These are phyloP conservation scores for Bauhinia variegata DNA, from an alignment of 306 rosid genomes.

Conservation along the genomic window DNA sequence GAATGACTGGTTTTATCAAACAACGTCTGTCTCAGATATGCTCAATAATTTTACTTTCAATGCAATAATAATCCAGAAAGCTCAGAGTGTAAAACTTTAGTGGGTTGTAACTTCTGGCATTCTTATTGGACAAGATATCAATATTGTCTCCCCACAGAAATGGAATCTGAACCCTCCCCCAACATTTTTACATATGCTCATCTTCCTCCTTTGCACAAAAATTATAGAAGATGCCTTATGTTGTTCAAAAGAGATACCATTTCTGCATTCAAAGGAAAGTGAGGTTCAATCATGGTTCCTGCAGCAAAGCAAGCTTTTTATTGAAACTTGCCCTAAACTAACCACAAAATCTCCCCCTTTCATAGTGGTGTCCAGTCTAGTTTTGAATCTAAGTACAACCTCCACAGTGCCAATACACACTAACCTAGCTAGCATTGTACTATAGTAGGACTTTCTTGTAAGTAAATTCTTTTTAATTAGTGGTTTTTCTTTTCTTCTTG, in stretches of 20 bases:
- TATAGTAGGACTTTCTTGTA: conserved; percentile 12
- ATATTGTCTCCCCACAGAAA: conserved; percentile 39
- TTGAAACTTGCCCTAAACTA: conserved; percentile 40
- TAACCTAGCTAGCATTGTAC: conserved; percentile 32
- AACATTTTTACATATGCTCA: conserved; percentile 28
- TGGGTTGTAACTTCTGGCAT: conserved; percentile 29
- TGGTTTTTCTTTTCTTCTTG: conserved; percentile 12
- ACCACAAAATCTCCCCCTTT: conserved; percentile 18
- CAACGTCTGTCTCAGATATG: too few species aligned
- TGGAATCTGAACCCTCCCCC: conserved; percentile 43
- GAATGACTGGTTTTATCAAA: too few species aligned
- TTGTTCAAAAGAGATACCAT: conserved; percentile 55
- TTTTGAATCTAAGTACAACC: conserved; percentile 36
- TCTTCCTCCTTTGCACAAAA: conserved; percentile 40
- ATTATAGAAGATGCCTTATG: conserved; percentile 49
- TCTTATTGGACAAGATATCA: conserved; percentile 30
- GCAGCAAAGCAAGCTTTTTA: conserved; percentile 30
- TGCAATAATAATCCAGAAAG: conserved; percentile 11
- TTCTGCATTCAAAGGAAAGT: conserved; percentile 42
- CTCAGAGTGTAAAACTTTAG: conserved; percentile 17
- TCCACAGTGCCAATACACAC: neutral
- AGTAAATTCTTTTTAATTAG: neutral
- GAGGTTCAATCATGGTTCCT: conserved; percentile 52
- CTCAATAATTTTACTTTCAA: conserved; percentile 18
- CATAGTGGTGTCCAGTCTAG: conserved; percentile 46